These are phyloP conservation scores for Tagetes erecta DNA, from an alignment of 129 eudicot genomes.

Conservation along the genomic window DNA sequence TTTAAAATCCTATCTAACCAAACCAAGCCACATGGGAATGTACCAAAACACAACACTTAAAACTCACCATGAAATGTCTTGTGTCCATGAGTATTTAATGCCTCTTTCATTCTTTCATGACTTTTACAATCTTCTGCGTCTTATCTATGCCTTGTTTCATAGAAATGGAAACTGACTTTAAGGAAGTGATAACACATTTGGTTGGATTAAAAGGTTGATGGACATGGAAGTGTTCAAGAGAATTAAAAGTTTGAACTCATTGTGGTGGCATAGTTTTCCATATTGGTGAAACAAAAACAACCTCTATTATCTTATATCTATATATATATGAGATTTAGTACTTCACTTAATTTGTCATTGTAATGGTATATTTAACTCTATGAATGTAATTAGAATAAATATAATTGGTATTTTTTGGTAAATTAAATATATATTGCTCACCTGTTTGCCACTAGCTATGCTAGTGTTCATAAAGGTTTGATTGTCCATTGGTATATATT, in stretches of 20 bases:
- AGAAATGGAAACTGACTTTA: constrained; percentile 31
- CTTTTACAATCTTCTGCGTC: constrained; percentile 33
- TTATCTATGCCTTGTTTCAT: constrained; percentile 38
- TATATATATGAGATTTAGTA: constrained; percentile 25
- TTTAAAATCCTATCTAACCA: neutral
- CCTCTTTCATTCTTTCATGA: constrained; percentile 42
- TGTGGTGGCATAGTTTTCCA: constrained; percentile 37
- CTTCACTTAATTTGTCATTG: neutral
- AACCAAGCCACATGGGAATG: constrained; percentile 41
- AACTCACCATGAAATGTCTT: constrained; percentile 14
- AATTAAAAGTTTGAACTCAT: constrained; percentile 31
- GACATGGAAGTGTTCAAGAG: constrained; percentile 40
- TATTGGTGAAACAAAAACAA: constrained; percentile 35
- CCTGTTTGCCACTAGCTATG: too few species aligned
- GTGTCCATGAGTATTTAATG: constrained; percentile 23
- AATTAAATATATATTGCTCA: too few species aligned
- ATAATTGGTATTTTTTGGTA: too few species aligned
- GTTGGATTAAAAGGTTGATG: constrained; percentile 37
- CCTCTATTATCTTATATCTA: constrained; percentile 35
- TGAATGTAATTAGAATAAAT: too few species aligned
- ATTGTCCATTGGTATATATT: too few species aligned
- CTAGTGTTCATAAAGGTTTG: too few species aligned
- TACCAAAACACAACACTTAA: constrained; percentile 39
- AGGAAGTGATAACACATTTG: constrained; percentile 41
- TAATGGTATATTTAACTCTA: too few species aligned